Conservation (phyloP, 228 moss, liverwort and hornwort genomes). For the Sphagnum magellanicum region DNA sequence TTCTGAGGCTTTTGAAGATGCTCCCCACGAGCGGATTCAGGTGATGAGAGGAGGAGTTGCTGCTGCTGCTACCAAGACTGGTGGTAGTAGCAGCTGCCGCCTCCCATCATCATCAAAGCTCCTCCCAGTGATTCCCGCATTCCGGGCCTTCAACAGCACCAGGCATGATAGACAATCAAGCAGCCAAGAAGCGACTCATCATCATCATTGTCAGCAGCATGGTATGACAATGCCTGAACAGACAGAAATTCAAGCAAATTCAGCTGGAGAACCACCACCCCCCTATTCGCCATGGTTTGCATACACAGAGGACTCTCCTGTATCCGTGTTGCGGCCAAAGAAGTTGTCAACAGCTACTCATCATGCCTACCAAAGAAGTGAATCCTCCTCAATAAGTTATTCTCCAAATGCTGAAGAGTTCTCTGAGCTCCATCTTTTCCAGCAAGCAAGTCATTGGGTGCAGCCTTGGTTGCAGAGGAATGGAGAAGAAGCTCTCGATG, state of each 20-base stretch:
- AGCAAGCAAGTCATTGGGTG: constrained; percentile 32
- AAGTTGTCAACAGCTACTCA: neutral
- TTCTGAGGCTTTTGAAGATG: constrained; percentile 21
- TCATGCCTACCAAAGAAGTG: neutral
- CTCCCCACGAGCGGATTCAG: neutral
- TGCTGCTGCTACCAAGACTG: too few relatives aligned
- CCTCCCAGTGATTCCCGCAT: neutral
- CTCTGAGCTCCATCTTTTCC: constrained; percentile 26
- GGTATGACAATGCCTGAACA: too few relatives aligned
- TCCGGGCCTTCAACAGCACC: neutral
- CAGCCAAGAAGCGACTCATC: neutral
- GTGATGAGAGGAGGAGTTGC: neutral
- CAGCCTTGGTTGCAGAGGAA: constrained; percentile 28
- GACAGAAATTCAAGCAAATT: too few relatives aligned
- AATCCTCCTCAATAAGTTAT: neutral
- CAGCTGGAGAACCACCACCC: too few relatives aligned
- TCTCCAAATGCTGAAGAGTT: constrained; percentile 1
- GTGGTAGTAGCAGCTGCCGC: too few relatives aligned
- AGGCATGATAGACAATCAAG: neutral
- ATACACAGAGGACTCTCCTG: constrained; percentile 4
- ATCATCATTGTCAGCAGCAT: too few relatives aligned
- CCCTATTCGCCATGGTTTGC: too few relatives aligned
- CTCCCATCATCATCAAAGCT: too few relatives aligned
- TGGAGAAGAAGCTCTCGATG: constrained; percentile 32
- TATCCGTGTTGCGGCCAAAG: constrained; percentile 22